Conservation (phyloP, 2,329 filamentous ascomycete species). For the Bipolaris oryzae region DNA sequence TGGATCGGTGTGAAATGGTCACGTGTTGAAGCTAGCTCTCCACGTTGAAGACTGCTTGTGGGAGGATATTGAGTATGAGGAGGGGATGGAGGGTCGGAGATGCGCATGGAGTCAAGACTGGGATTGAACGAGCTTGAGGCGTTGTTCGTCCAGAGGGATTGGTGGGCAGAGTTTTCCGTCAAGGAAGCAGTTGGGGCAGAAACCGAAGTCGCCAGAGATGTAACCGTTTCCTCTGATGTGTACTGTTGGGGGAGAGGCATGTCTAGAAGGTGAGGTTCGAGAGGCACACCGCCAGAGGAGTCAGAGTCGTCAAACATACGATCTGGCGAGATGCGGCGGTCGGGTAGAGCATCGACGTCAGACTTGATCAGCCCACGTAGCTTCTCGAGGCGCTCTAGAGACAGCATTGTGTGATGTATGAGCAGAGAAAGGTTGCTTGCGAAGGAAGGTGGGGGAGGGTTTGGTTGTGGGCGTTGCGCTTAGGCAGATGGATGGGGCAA, state of each 20-base stretch:
- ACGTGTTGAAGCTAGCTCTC: conserved; percentile 41
- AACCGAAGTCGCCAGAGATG: neutral
- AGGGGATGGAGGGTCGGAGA: conserved; percentile 6
- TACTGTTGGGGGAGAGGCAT: conserved; percentile 17
- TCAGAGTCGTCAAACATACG: conserved; percentile 12
- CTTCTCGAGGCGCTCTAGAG: conserved; percentile 30
- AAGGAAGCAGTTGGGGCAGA: neutral
- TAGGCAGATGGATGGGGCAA: conserved; percentile 9
- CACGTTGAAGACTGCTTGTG: conserved; percentile 25
- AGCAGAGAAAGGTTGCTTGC: neutral
- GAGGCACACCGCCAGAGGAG: conserved; percentile 27
- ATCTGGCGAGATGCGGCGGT: conserved; percentile 12
- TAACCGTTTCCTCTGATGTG: neutral
- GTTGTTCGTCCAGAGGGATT: conserved; percentile 31
- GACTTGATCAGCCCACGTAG: conserved; percentile 26
- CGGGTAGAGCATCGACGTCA: conserved; percentile 37
- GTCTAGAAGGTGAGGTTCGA: conserved; percentile 8
- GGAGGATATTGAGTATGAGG: conserved; percentile 18
- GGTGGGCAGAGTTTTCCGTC: conserved; percentile 22
- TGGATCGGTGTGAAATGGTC: conserved; percentile 51
- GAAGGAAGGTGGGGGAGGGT: neutral
- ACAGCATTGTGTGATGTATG: conserved; percentile 27
- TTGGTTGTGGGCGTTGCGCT: conserved; percentile 1
- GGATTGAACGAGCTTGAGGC: conserved; percentile 33
- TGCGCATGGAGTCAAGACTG: conserved; percentile 21